phyloP scores from a whole-genome alignment of 2,329 filamentous ascomycete genomes.

The Colletotrichum phormii region DNA sequence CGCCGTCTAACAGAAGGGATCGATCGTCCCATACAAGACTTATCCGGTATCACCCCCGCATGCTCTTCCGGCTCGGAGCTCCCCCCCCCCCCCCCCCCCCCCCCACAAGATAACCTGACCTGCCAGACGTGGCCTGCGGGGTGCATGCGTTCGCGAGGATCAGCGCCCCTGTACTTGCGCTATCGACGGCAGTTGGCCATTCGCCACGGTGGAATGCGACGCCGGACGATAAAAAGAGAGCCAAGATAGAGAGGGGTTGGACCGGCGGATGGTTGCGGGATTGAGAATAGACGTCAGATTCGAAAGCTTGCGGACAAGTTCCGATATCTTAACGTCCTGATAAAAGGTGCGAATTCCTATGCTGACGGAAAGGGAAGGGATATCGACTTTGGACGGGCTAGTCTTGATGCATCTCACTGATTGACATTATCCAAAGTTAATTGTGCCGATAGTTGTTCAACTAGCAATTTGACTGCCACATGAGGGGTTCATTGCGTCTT shows the following conservation, averaged over 20 bases:
- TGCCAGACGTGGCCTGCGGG: conserved; percentile 28
- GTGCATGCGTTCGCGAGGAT: conserved; percentile 28
- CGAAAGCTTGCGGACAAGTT: background rate
- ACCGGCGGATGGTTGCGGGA: background rate
- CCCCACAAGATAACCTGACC: conserved; percentile 6
- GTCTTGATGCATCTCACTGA: background rate
- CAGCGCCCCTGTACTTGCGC: conserved; percentile 18
- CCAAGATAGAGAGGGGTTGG: conserved; percentile 1
- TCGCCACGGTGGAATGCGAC: conserved; percentile 4
- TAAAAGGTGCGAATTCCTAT: background rate
- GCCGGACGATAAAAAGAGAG: background rate
- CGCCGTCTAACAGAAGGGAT: conserved; percentile 7
- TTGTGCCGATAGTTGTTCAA: background rate
- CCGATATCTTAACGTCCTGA: background rate
- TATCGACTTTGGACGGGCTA: background rate
- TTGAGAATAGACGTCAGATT: no score
- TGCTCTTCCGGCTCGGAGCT: background rate
- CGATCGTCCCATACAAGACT: conserved; percentile 13
- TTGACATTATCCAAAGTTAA: background rate
- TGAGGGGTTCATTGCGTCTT: background rate
- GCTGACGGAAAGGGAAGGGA: no score
- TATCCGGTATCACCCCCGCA: conserved; percentile 27
- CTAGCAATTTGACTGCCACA: background rate
- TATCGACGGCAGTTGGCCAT: conserved; percentile 27
- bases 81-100: background rate